Evolutionary conservation across 768 basidiomycete genomes (phyloP).

Genomic region (Mycena polygramma): DNA sequence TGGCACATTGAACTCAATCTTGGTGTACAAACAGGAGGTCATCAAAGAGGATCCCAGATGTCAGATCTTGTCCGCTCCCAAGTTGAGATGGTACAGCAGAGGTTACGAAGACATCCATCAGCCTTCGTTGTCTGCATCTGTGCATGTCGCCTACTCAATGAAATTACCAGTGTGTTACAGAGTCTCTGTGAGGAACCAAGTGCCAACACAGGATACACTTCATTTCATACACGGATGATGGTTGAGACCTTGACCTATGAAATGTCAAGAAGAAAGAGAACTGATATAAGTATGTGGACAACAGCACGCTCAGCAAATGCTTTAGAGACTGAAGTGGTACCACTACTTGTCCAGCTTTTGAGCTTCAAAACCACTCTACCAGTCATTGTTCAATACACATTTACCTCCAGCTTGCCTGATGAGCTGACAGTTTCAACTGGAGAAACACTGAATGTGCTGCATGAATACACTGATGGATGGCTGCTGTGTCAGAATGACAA

Average conservation of each 20-base stretch:
- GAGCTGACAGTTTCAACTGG: conserved; percentile 11
- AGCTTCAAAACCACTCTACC: conserved; percentile 18
- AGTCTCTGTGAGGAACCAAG: conserved; percentile 13
- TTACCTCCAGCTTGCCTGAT: conserved; percentile 7
- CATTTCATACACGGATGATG: conserved; percentile 27
- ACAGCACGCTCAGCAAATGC: conserved; percentile 26
- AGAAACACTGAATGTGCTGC: conserved; percentile 17
- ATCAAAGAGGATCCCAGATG: conserved; percentile 21
- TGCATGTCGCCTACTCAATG: conserved; percentile 27
- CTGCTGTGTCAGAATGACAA: conserved; percentile 22
- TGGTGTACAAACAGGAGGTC: conserved; percentile 16
- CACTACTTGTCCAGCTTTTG: conserved; percentile 27
- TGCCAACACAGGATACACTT: conserved; percentile 14
- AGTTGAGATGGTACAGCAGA: conserved; percentile 18
- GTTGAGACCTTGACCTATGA: conserved; percentile 28
- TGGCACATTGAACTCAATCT: conserved; percentile 31
- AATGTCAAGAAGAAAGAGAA: conserved; percentile 26
- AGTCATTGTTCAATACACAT: conserved; percentile 10
- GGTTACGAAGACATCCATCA: conserved; percentile 10
- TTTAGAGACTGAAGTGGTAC: conserved; percentile 24
- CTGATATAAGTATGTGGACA: conserved; percentile 31
- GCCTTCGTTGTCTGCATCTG: conserved; percentile 31
- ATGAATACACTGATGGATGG: conserved; percentile 24
- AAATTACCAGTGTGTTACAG: conserved; percentile 23
- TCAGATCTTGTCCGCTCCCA: conserved; percentile 25